Evolutionary conservation across 352 stramenopile genomes (phyloP), one percentile per base, ranked within the genome.

Genomic region (Thalassiosira sp.): DNA sequence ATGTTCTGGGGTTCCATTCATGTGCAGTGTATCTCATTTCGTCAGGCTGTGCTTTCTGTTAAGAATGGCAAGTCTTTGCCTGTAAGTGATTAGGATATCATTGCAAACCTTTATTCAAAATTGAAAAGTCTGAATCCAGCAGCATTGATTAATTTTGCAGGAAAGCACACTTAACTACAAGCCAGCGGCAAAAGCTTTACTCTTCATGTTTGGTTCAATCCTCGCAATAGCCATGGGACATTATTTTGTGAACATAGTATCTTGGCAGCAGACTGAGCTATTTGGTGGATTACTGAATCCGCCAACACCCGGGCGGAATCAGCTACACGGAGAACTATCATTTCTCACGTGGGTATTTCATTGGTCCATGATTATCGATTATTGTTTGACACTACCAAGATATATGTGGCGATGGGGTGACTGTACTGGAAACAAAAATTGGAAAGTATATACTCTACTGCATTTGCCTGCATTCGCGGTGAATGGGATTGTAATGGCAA

Each of bases 291-390:
- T 33, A 11, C 28, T 72, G 22, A 68, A 66, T 22, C 51, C 61
- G 37, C 61, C 51, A 48, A 67, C 52, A 25, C 60, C 62, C 10
- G 22, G 42, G 48, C 8, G 10, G 18, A 16, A 43, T 25, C 31
- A 31, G 10, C 22, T 73, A n/a, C 31, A 1, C 11, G 70, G 70
- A 52, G 60, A 79, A 57, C 25, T 79, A 37, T 79, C 70, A 15
- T 79, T 73, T 45, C 37, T 65, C 11, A 73, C 63, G 31, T 79
- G 70, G 70, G 59, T 73, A 33, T 79, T 73, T 52, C 70, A 79
- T 52, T 79, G 61, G 60, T 79, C 70, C n/a, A 79, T 79, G 70
- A 49, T 66, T 16, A 46, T 71, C 54, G 70, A 79, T 52, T 79
- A 68, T 56, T 56, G 46, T 18, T 22, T 79, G 15, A 66, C 46